Evolutionary conservation across 176 grass and related monocot genomes (phyloP).

Genomic region (Neostapfia colusana): DNA sequence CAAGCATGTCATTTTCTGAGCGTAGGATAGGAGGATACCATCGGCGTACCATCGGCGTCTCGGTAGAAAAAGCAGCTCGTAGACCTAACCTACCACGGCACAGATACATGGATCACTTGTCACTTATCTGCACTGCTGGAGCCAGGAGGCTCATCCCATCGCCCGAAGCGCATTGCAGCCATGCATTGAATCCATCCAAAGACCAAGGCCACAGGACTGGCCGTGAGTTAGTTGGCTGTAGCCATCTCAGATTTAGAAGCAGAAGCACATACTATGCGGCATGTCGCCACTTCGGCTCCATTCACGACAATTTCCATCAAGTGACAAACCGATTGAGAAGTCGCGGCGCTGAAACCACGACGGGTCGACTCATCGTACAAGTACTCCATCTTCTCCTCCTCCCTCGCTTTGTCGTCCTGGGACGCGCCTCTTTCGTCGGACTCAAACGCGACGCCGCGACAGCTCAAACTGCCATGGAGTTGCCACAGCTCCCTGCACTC

Average conservation of each 20-base stretch:
- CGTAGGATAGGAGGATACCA: slow-evolving; percentile 3
- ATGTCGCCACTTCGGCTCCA: neutral
- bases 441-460: neutral
- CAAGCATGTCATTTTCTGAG: slow-evolving; percentile 35
- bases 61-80: slow-evolving; percentile 3
- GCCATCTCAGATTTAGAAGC: slow-evolving; percentile 4
- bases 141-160: neutral
- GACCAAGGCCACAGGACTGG: slow-evolving; percentile 8
- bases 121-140: neutral
- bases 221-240: slow-evolving; percentile 27
- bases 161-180: slow-evolving; percentile 13
- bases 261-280: neutral
- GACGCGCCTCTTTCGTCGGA: slow-evolving; percentile 17
- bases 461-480: neutral
- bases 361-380: slow-evolving; percentile 27
- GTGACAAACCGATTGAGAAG: neutral
- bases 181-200: slow-evolving; percentile 24
- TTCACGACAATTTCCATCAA: slow-evolving; percentile 20
- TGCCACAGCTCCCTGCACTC: slow-evolving; percentile 2
- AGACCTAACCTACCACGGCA: slow-evolving; percentile 35
- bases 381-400: neutral
- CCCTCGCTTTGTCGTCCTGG: slow-evolving; percentile 6
- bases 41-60: slow-evolving; percentile 8
- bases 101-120: slow-evolving; percentile 19
- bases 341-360: neutral